Percentiles rank a stretch among this genome's conserved stretches.
These are phyloP conservation scores for Pisolithus microcarpus DNA, from an alignment of 768 basidiomycete species.

Conservation along the genomic window DNA sequence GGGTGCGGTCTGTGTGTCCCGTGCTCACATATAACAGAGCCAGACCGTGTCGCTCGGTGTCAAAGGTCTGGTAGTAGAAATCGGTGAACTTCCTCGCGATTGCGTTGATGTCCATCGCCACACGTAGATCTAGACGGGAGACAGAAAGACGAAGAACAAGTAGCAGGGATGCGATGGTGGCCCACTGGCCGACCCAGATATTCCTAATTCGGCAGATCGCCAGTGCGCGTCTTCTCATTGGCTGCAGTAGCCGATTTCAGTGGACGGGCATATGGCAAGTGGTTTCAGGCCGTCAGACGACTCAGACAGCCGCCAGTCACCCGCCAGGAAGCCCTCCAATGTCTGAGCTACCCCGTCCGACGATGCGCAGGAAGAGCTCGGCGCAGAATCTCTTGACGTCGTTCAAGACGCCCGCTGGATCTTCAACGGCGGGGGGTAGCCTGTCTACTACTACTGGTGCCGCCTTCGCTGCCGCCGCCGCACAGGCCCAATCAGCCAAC, in stretches of 20 bases:
- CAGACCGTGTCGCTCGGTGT: conserved; percentile 51
- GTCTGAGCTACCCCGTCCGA: conserved; percentile 38
- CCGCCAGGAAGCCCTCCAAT: conserved; percentile 20
- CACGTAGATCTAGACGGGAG: conserved; percentile 8
- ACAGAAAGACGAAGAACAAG: conserved; percentile 1
- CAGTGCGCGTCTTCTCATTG: neutral
- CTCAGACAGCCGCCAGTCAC: neutral
- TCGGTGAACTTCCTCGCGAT: conserved; percentile 75
- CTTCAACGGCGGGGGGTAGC: conserved; percentile 21
- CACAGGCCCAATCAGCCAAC: conserved; percentile 32
- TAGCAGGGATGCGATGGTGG: neutral
- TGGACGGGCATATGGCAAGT: neutral
- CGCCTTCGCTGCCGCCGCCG: conserved; percentile 30
- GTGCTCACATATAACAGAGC: conserved; percentile 65
- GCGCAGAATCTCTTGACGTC: conserved; percentile 76
- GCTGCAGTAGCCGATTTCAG: conserved; percentile 2
- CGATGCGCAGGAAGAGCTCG: conserved; percentile 79
- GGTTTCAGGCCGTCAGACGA: neutral
- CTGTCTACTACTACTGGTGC: conserved; percentile 31
- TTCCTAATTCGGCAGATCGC: conserved; percentile 14
- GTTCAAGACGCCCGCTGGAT: conserved; percentile 42
- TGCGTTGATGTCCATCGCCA: conserved; percentile 59
- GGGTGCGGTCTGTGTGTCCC: conserved; percentile 12
- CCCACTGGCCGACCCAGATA: neutral
- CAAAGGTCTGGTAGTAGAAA: conserved; percentile 82